phyloP scores from a whole-genome alignment of 2,329 filamentous ascomycete genomes.

The Epichloe uncinata region DNA sequence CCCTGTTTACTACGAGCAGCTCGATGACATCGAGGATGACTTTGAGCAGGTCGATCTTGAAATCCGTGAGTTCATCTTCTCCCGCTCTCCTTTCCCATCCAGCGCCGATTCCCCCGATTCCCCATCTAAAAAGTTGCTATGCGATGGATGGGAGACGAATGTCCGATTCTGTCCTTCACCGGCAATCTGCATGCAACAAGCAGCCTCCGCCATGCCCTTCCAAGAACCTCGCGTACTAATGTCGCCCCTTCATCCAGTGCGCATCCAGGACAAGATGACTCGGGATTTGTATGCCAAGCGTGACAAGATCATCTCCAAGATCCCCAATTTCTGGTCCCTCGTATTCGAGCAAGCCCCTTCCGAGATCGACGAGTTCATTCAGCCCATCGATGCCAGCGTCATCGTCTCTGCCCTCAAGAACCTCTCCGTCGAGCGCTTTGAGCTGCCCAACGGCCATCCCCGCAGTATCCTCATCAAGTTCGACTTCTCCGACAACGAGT shows the following conservation, averaged over 20 bases:
- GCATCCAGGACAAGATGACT: slow-evolving; percentile 56
- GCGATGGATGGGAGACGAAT: too few species aligned
- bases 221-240: neutral
- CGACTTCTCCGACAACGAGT: slow-evolving; percentile 68
- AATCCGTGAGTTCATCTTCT: slow-evolving; percentile 48
- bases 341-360: slow-evolving; percentile 78
- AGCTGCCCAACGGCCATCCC: slow-evolving; percentile 65
- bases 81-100: neutral
- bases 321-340: slow-evolving; percentile 88
- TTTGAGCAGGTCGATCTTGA: slow-evolving; percentile 76
- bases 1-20: slow-evolving; percentile 56
- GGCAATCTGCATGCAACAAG: neutral
- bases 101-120: too few species aligned
- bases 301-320: slow-evolving; percentile 52
- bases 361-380: slow-evolving; percentile 80
- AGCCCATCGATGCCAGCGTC: slow-evolving; percentile 62
- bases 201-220: neutral
- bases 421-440: slow-evolving; percentile 67
- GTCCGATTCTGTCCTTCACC: neutral
- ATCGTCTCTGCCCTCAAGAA: slow-evolving; percentile 55
- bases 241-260: slow-evolving; percentile 38
- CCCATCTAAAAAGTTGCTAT: too few species aligned
- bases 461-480: slow-evolving; percentile 67
- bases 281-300: slow-evolving; percentile 66
- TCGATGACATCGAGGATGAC: slow-evolving; percentile 67